A percentile compares a stretch with the other conserved stretches of the same genome.
phyloP scores from a whole-genome alignment of 495 filamentous ascomycete genomes.

The Letharia columbiana region DNA sequence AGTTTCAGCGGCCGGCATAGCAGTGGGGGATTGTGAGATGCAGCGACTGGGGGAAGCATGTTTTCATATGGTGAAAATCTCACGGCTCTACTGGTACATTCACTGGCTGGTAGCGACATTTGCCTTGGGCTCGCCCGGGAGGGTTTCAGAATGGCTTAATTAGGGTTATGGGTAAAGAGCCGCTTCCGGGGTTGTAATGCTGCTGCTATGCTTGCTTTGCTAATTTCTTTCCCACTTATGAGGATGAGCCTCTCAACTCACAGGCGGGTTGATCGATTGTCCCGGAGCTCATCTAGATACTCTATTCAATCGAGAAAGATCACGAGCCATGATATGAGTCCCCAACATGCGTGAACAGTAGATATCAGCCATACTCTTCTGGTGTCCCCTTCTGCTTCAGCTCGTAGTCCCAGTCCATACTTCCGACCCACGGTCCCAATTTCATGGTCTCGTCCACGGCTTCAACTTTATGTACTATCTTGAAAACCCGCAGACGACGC shows the following conservation, averaged over 20 bases:
- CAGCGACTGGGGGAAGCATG: conserved; percentile 10
- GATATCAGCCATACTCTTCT: neutral
- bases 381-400: neutral
- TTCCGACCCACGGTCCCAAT: neutral
- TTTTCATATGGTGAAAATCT: conserved; percentile 1
- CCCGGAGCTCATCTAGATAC: neutral
- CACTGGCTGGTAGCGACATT: conserved; percentile 3
- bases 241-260: conserved; percentile 19
- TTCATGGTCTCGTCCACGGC: neutral
- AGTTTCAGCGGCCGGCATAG: conserved; percentile 6
- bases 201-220: conserved; percentile 17
- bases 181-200: conserved; percentile 18
- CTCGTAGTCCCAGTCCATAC: neutral
- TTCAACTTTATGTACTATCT: neutral
- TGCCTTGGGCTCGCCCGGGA: neutral
- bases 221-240: conserved; percentile 3
- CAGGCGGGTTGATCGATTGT: conserved; percentile 5
- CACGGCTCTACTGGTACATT: conserved; percentile 3
- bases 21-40: conserved; percentile 8
- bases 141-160: conserved; percentile 3
- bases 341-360: neutral
- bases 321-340: neutral
- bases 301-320: conserved; percentile 12
- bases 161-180: conserved; percentile 13
- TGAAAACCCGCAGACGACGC: neutral